Evolutionary conservation across 2,329 filamentous ascomycete genomes (phyloP).

Genomic region (Zymoseptoria brevis): DNA sequence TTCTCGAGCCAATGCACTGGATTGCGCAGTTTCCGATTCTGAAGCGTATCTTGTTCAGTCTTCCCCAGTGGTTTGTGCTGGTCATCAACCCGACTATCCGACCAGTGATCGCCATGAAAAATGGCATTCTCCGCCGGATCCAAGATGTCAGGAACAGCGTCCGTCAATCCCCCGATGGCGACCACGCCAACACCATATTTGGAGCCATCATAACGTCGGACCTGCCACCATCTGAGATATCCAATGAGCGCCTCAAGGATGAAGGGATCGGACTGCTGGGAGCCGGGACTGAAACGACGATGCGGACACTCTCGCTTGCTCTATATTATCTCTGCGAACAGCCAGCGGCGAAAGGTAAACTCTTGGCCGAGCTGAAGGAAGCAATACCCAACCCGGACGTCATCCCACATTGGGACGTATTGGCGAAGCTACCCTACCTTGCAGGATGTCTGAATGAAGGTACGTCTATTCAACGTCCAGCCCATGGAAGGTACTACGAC

Average conservation of each 20-base stretch:
- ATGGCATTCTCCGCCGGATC: not conserved
- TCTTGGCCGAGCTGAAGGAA: conserved; percentile 33
- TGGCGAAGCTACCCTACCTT: conserved; percentile 8
- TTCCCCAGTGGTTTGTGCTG: not conserved
- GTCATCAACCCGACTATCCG: not conserved
- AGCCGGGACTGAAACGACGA: conserved; percentile 40
- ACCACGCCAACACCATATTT: not conserved
- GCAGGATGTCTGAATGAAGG: conserved; percentile 9
- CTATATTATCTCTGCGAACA: conserved; percentile 34
- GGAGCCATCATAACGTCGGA: not conserved
- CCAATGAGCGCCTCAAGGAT: not conserved
- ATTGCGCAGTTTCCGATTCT: not conserved
- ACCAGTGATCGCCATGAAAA: not conserved
- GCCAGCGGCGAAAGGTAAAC: conserved; percentile 24
- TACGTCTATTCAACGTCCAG: too few species aligned
- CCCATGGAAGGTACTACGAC: too few species aligned
- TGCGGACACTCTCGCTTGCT: conserved; percentile 35
- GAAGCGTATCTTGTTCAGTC: not conserved
- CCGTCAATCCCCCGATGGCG: not conserved
- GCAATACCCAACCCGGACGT: conserved; percentile 2
- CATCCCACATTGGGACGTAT: not conserved
- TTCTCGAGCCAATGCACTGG: conserved; percentile 1
- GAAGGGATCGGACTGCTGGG: conserved; percentile 40
- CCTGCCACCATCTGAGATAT: not conserved
- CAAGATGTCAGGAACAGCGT: not conserved